phyloP scores from a whole-genome alignment of 768 basidiomycete genomes.

The Tulasnella sp. region DNA sequence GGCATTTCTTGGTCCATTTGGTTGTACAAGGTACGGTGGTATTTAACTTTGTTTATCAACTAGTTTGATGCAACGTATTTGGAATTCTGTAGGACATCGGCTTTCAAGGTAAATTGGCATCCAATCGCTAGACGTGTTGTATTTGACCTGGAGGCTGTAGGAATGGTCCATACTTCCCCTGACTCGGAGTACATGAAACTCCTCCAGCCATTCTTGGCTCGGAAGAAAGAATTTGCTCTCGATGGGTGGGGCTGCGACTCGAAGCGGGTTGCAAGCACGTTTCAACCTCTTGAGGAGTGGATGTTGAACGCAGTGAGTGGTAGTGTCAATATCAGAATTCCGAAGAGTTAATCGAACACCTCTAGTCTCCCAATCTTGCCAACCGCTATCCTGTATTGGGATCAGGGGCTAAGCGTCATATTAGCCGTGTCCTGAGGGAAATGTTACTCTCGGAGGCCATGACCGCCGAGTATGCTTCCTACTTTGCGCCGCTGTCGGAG shows the following conservation, averaged over 20 bases:
- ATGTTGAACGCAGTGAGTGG: constrained; percentile 39
- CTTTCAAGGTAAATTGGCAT: constrained; percentile 40
- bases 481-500: constrained; percentile 42
- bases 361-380: constrained; percentile 46
- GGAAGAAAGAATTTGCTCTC: constrained; percentile 75
- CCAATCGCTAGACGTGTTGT: not conserved
- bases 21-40: constrained; percentile 63
- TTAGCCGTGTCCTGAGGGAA: constrained; percentile 59
- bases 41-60: constrained; percentile 27
- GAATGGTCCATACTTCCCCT: constrained; percentile 74
- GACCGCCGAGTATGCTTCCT: constrained; percentile 68
- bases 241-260: constrained; percentile 82
- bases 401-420: constrained; percentile 36
- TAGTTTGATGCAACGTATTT: not conserved
- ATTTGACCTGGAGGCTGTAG: constrained; percentile 56
- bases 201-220: constrained; percentile 68
- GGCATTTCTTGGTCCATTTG: constrained; percentile 71
- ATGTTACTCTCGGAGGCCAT: constrained; percentile 73
- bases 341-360: not conserved
- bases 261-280: constrained; percentile 57
- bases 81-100: constrained; percentile 58
- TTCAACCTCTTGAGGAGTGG: constrained; percentile 66
- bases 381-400: constrained; percentile 45
- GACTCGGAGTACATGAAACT: constrained; percentile 73
- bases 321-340: not conserved